phyloP scores from a whole-genome alignment of 208 protist species.

The Zelonia costaricensis region DNA sequence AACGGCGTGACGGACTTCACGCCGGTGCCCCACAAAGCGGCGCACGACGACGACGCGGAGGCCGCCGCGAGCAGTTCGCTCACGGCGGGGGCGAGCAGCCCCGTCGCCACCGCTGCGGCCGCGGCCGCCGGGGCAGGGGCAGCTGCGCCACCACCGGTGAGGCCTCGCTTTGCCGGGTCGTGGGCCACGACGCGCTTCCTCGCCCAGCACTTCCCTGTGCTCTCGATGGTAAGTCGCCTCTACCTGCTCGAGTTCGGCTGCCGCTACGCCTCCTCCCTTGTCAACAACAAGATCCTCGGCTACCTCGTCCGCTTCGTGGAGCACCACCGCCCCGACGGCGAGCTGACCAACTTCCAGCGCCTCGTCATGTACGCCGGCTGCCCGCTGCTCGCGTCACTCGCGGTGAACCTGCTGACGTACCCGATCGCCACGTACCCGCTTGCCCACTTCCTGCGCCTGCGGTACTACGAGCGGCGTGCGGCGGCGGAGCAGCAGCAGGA shows the following conservation, averaged over 20 bases:
- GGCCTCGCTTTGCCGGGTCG: slow-evolving; percentile 21
- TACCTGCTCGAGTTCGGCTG: slow-evolving; percentile 33
- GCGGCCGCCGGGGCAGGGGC: background rate
- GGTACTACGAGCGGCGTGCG: slow-evolving; percentile 34
- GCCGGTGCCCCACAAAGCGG: background rate
- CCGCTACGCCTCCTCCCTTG: slow-evolving; percentile 30
- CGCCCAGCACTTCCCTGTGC: slow-evolving; percentile 21
- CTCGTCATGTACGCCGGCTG: slow-evolving; percentile 24
- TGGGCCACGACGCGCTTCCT: slow-evolving; percentile 23
- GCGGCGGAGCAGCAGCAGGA: background rate
- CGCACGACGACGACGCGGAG: background rate
- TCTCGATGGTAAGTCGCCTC: slow-evolving; percentile 23
- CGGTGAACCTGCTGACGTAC: slow-evolving; percentile 27
- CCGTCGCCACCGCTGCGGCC: background rate
- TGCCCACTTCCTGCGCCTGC: slow-evolving; percentile 38
- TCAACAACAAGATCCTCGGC: slow-evolving; percentile 35
- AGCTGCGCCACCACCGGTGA: background rate
- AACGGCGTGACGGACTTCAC: slow-evolving; percentile 36
- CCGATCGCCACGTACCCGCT: slow-evolving; percentile 28
- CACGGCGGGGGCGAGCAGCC: background rate
- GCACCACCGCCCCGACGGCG: slow-evolving; percentile 3
- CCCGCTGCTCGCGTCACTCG: slow-evolving; percentile 30
- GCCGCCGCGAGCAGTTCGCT: background rate
- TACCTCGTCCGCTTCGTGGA: slow-evolving; percentile 14
- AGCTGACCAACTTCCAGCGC: slow-evolving; percentile 11